Percentiles rank a stretch among this genome's conserved stretches.
phyloP scores from a whole-genome alignment of 2,329 filamentous ascomycete genomes.

The Epichloe uncinata region DNA sequence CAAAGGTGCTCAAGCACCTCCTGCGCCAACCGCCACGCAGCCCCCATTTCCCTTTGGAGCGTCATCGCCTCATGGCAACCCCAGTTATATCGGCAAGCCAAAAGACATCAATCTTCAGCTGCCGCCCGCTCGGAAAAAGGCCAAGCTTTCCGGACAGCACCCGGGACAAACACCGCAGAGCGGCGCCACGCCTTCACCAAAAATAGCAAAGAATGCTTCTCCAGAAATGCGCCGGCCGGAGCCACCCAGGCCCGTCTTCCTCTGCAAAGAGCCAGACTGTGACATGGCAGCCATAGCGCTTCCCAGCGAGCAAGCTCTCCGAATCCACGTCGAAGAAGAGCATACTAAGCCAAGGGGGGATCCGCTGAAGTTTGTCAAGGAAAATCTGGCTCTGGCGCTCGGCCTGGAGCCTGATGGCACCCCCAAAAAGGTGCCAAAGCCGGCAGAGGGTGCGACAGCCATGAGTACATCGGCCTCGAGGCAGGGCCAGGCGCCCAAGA shows the following conservation, averaged over 20 bases:
- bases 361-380: conserved; percentile 38
- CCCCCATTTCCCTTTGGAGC: conserved; percentile 43
- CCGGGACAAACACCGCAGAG: conserved; percentile 25
- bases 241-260: conserved; percentile 28
- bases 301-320: conserved; percentile 38
- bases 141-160: conserved; percentile 30
- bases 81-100: conserved; percentile 38
- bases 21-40: conserved; percentile 43
- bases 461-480: conserved; percentile 33
- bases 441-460: conserved; percentile 16
- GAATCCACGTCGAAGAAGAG: conserved; percentile 43
- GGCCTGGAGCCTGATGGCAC: conserved; percentile 40
- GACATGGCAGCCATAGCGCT: conserved; percentile 37
- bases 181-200: conserved; percentile 32
- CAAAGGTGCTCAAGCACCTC: conserved; percentile 36
- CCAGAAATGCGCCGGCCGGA: conserved; percentile 28
- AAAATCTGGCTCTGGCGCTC: conserved; percentile 34
- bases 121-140: conserved; percentile 44
- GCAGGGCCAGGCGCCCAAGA: conserved; percentile 34
- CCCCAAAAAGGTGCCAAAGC: conserved; percentile 22
- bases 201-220: conserved; percentile 32
- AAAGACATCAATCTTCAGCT: conserved; percentile 42
- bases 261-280: conserved; percentile 42
- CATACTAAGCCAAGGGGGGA: conserved; percentile 43
- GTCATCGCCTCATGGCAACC: conserved; percentile 45